Percentiles rank a stretch among this genome's conserved stretches.
Conservation (phyloP, 345 rosid species). For the Hypericum perforatum region DNA sequence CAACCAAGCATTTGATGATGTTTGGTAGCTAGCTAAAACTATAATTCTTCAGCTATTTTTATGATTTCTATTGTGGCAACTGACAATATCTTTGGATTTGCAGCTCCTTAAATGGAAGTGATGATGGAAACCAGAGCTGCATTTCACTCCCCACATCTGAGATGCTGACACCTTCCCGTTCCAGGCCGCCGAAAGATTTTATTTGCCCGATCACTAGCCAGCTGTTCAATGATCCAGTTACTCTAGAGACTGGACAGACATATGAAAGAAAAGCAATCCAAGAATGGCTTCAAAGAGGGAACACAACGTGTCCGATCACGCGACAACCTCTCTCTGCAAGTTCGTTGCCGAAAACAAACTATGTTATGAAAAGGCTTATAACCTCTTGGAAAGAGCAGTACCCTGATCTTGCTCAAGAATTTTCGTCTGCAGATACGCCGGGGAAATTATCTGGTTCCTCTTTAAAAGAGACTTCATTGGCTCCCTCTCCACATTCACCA, state of each 20-base stretch:
- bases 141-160: constrained; percentile 37
- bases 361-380: constrained; percentile 51
- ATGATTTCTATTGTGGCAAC: not conserved
- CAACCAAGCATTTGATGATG: constrained; percentile 18
- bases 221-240: constrained; percentile 51
- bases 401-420: constrained; percentile 57
- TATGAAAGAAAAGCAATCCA: constrained; percentile 65
- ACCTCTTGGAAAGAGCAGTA: constrained; percentile 59
- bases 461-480: constrained; percentile 15
- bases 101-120: constrained; percentile 31
- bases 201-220: constrained; percentile 62
- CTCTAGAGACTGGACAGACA: constrained; percentile 70
- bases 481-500: constrained; percentile 17
- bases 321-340: constrained; percentile 37
- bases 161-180: constrained; percentile 20
- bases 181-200: constrained; percentile 59
- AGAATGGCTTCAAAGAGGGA: constrained; percentile 61
- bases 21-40: constrained; percentile 17
- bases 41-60: not conserved
- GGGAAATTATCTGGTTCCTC: constrained; percentile 26
- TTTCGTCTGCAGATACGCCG: constrained; percentile 45
- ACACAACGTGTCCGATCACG: constrained; percentile 51
- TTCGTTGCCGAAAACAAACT: constrained; percentile 54
- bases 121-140: constrained; percentile 41
- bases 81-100: constrained; percentile 4